Conservation (phyloP, 176 grass and related monocot species). For the Areca catechu region DNA sequence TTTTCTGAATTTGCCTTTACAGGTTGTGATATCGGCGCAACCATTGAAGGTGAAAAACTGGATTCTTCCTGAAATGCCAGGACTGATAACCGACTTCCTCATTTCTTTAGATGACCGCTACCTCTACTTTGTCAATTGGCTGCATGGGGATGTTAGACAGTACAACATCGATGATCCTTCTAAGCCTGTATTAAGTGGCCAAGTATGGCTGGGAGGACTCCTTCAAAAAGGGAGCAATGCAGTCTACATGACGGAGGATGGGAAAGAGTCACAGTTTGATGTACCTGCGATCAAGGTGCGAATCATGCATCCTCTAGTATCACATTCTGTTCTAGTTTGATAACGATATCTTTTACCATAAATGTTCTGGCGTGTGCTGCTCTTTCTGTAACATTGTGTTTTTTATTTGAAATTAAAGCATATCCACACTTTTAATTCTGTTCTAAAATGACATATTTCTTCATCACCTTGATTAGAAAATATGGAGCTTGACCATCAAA, state of each 20-base stretch:
- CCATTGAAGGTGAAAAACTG: slow-evolving; percentile 79
- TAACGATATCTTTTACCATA: not conserved
- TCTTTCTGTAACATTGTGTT: too few relatives aligned
- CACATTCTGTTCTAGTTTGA: not conserved
- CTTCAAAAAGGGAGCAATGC: slow-evolving; percentile 77
- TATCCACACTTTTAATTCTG: too few relatives aligned
- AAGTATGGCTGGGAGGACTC: slow-evolving; percentile 85
- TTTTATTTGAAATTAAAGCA: too few relatives aligned
- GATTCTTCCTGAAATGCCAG: slow-evolving; percentile 92
- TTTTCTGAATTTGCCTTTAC: not conserved
- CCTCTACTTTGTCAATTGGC: slow-evolving; percentile 92
- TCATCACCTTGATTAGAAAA: too few relatives aligned
- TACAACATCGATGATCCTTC: slow-evolving; percentile 86
- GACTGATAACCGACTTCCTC: slow-evolving; percentile 93
- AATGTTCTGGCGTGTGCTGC: too few relatives aligned
- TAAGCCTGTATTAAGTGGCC: slow-evolving; percentile 76
- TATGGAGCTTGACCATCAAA: too few relatives aligned
- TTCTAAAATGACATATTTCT: too few relatives aligned
- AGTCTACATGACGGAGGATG: slow-evolving; percentile 54
- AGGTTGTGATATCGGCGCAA: slow-evolving; percentile 66
- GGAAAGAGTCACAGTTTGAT: slow-evolving; percentile 57
- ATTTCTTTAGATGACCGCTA: slow-evolving; percentile 80
- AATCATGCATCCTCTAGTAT: not conserved
- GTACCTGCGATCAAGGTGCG: slow-evolving; percentile 74
- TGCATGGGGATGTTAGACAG: slow-evolving; percentile 95